These are phyloP conservation scores for Cryphonectria japonica DNA, from an alignment of 2,329 filamentous ascomycete species.

Conservation along the genomic window DNA sequence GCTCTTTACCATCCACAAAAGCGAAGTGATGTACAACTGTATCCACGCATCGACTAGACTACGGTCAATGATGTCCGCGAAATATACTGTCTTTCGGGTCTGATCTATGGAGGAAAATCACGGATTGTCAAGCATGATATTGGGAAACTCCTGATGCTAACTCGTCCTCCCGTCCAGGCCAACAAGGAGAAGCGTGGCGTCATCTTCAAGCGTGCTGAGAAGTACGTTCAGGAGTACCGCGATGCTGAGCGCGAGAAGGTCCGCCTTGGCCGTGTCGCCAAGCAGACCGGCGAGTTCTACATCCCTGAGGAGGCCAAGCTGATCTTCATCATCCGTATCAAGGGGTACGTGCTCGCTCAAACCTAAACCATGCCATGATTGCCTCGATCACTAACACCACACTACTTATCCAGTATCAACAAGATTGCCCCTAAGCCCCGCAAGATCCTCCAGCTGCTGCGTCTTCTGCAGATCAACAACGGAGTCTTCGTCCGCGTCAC, in stretches of 20 bases:
- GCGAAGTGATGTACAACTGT: slow-evolving; percentile 85
- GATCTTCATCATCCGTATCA: slow-evolving; percentile 98
- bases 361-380: slow-evolving; percentile 23
- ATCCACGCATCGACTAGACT: slow-evolving; percentile 79
- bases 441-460: slow-evolving; percentile 99
- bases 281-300: slow-evolving; percentile 91
- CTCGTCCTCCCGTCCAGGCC: slow-evolving; percentile 60
- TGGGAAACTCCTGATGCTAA: slow-evolving; percentile 42
- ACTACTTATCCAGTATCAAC: slow-evolving; percentile 79
- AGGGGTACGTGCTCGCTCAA: slow-evolving; percentile 67
- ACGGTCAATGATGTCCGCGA: slow-evolving; percentile 93
- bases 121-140: neutral
- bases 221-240: slow-evolving; percentile 99
- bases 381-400: slow-evolving; percentile 27
- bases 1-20: slow-evolving; percentile 32
- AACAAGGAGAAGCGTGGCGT: slow-evolving; percentile 98
- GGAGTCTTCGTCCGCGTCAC: slow-evolving; percentile 97
- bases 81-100: slow-evolving; percentile 99
- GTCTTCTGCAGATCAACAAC: slow-evolving; percentile 99
- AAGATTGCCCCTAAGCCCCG: slow-evolving; percentile 99
- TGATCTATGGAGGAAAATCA: slow-evolving; percentile 57
- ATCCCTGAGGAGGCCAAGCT: slow-evolving; percentile 94
- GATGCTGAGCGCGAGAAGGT: slow-evolving; percentile 98
- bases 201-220: slow-evolving; percentile 99
- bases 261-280: slow-evolving; percentile 85